Evolutionary conservation across 345 rosid genomes (phyloP).

Genomic region (Eucalyptus polybractea): DNA sequence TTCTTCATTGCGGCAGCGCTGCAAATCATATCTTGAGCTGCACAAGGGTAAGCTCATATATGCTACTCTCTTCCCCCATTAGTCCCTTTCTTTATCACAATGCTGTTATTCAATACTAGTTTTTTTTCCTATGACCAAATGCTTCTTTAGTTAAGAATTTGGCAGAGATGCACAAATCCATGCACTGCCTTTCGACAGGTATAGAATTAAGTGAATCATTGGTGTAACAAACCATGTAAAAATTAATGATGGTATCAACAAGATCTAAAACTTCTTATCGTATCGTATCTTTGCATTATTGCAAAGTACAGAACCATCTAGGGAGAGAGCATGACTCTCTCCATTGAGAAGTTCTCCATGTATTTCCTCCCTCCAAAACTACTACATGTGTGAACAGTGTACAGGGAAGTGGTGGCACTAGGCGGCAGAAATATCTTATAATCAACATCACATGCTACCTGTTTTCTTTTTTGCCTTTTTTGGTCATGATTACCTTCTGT

Average conservation of each 20-base stretch:
- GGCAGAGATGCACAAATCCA: background rate
- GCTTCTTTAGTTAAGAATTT: background rate
- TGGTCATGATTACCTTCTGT: background rate
- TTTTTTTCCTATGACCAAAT: background rate
- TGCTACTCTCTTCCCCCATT: background rate
- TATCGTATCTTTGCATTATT: background rate
- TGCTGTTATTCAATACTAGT: background rate
- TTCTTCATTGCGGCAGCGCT: background rate
- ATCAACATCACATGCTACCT: background rate
- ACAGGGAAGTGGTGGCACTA: background rate
- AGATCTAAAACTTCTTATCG: background rate
- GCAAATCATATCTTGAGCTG: conserved; percentile 40
- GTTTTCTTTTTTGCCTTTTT: background rate
- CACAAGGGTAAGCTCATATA: conserved; percentile 17
- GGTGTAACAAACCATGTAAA: background rate
- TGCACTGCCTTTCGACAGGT: background rate
- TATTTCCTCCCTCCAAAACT: background rate
- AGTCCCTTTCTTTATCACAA: background rate
- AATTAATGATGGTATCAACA: background rate
- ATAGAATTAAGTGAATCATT: background rate
- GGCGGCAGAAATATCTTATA: background rate
- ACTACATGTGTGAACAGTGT: background rate
- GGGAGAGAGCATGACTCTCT: background rate
- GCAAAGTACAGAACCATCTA: background rate
- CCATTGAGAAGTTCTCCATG: background rate